A percentile compares a stretch with the other conserved stretches of the same genome.
Conservation (phyloP, 805 yeast species). For the Wickerhamiella australiensis region DNA sequence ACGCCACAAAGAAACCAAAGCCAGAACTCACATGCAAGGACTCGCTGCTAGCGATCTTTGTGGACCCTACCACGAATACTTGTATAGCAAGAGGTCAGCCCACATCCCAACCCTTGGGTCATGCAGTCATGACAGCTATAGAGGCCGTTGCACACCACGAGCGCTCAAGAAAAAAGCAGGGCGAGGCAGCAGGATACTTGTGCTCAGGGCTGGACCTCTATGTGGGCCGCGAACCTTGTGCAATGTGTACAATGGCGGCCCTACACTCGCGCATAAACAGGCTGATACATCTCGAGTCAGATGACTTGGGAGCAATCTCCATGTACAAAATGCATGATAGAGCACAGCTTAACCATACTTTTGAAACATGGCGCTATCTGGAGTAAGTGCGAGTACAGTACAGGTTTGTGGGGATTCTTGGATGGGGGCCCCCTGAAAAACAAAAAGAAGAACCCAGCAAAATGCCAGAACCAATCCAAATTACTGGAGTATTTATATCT, state of each 20-base stretch:
- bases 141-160: constrained; percentile 49
- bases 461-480: no score
- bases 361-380: constrained; percentile 47
- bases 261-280: constrained; percentile 76
- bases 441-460: no score
- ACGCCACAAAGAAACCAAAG: constrained; percentile 18
- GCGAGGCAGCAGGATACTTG: constrained; percentile 36
- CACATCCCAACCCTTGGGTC: constrained; percentile 44
- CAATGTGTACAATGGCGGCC: constrained; percentile 94
- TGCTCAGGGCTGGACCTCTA: constrained; percentile 69
- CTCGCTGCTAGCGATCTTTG: constrained; percentile 38
- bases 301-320: constrained; percentile 41
- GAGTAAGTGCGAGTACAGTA: no score
- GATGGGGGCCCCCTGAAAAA: no score
- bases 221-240: constrained; percentile 91
- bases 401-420: no score
- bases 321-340: constrained; percentile 64
- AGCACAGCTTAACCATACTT: constrained; percentile 72
- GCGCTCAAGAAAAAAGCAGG: constrained; percentile 29
- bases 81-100: constrained; percentile 34
- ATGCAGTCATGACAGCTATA: constrained; percentile 66
- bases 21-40: not conserved
- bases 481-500: no score
- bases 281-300: constrained; percentile 38
- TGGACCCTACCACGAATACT: constrained; percentile 39